phyloP scores from a whole-genome alignment of 1,284 basidiomycete genomes.

The Ganoderma multipileum region DNA sequence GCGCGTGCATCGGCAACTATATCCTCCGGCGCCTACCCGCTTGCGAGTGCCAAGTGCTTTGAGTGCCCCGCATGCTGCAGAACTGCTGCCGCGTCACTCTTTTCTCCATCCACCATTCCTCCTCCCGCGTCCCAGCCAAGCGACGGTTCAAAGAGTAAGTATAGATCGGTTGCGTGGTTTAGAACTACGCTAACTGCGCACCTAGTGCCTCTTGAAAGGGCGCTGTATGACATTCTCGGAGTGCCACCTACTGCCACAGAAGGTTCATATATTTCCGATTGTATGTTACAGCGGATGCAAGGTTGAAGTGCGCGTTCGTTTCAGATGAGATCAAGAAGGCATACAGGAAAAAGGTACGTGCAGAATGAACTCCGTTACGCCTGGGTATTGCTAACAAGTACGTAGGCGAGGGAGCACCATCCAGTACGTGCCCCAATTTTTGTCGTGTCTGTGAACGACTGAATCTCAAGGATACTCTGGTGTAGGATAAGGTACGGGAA shows the following conservation, averaged over 20 bases:
- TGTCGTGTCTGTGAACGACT: slow-evolving; percentile 5
- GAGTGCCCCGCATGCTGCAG: slow-evolving; percentile 2
- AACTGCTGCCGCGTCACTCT: slow-evolving; percentile 2
- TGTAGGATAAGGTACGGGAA: slow-evolving; percentile 67
- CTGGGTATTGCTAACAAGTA: slow-evolving; percentile 33
- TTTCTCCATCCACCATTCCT: not conserved
- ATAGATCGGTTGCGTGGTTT: not conserved
- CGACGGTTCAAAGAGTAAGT: not conserved
- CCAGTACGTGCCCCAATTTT: slow-evolving; percentile 65
- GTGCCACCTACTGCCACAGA: slow-evolving; percentile 73
- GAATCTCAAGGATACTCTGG: slow-evolving; percentile 10
- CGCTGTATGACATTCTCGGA: slow-evolving; percentile 83
- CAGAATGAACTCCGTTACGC: slow-evolving; percentile 22
- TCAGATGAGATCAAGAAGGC: slow-evolving; percentile 91
- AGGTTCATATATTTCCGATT: slow-evolving; percentile 48
- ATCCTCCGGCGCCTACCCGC: not conserved
- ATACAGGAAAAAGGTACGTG: slow-evolving; percentile 83
- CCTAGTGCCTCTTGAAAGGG: slow-evolving; percentile 76
- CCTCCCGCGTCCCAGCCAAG: not conserved
- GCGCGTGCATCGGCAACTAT: not conserved
- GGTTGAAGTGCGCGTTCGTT: slow-evolving; percentile 16
- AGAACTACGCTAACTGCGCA: not conserved
- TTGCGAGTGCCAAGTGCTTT: not conserved
- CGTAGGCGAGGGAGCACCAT: slow-evolving; percentile 87
- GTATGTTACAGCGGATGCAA: slow-evolving; percentile 3